Evolutionary conservation across 495 filamentous ascomycete species (phyloP).

Genomic region (Penicillium alfredii): DNA sequence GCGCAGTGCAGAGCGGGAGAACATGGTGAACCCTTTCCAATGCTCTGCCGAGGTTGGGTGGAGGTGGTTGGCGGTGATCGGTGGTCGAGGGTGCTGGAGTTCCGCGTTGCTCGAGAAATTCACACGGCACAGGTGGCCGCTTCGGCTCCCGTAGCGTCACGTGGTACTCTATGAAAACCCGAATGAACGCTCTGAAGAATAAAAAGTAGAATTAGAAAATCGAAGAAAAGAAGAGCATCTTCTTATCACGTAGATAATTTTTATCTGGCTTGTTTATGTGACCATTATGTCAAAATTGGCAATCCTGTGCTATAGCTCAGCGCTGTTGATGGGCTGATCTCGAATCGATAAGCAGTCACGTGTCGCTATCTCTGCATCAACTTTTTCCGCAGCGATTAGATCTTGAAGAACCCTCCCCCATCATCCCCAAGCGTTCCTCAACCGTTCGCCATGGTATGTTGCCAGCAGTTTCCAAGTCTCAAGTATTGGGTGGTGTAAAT

Average conservation of each 20-base stretch:
- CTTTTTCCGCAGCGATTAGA: constrained; percentile 34
- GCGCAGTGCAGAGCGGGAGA: constrained; percentile 37
- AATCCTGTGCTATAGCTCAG: too few species aligned
- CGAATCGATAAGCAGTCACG: constrained; percentile 26
- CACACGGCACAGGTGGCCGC: constrained; percentile 23
- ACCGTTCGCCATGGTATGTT: constrained; percentile 37
- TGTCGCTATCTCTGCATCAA: constrained; percentile 32
- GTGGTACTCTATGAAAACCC: constrained; percentile 3
- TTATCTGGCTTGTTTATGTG: too few species aligned
- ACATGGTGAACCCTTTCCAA: constrained; percentile 27
- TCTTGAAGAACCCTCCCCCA: too few species aligned
- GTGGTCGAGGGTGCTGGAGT: constrained; percentile 9
- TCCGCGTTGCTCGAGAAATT: constrained; percentile 29
- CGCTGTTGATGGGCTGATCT: too few species aligned
- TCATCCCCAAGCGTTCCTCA: constrained; percentile 14
- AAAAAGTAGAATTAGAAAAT: background rate
- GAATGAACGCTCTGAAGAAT: background rate
- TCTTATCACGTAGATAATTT: background rate
- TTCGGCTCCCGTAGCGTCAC: constrained; percentile 26
- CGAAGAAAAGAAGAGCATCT: background rate
- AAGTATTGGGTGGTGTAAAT: background rate
- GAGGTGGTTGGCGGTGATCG: constrained; percentile 10
- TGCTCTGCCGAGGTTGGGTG: constrained; percentile 9
- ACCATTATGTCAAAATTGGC: too few species aligned
- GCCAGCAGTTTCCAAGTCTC: background rate